Conservation (phyloP, 805 yeast species). For the Ogataea populi-albae region DNA sequence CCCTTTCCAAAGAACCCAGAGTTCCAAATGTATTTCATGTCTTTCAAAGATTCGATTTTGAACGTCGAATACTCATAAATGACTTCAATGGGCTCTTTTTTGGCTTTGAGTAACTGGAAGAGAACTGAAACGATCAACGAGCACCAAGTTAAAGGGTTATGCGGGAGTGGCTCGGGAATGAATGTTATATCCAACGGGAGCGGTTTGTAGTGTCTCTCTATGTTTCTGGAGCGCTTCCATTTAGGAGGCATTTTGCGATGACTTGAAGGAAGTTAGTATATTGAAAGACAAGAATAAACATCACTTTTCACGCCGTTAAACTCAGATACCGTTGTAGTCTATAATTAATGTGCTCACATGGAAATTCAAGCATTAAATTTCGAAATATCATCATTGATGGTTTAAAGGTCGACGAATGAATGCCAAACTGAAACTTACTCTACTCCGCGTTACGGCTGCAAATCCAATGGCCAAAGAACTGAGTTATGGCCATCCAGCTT, state of each 20-base stretch:
- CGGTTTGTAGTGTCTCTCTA: conserved; percentile 27
- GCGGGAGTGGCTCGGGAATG: conserved; percentile 40
- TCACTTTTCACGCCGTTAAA: no score
- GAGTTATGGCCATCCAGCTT: no score
- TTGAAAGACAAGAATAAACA: no score
- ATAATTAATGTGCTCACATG: conserved; percentile 26
- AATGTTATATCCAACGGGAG: conserved; percentile 38
- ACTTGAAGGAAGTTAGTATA: background rate
- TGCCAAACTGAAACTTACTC: no score
- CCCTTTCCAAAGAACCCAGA: conserved; percentile 96
- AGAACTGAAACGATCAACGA: conserved; percentile 30
- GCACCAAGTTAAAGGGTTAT: conserved; percentile 48
- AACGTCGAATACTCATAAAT: conserved; percentile 27
- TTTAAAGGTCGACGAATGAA: no score
- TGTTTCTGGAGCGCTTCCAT: conserved; percentile 4
- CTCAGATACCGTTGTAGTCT: conserved; percentile 41
- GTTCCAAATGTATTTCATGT: conserved; percentile 65
- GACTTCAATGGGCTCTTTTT: conserved; percentile 5
- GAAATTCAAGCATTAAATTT: conserved; percentile 23
- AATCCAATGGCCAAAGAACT: no score
- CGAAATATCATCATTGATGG: conserved; percentile 7
- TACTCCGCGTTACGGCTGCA: no score
- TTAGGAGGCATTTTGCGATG: conserved; percentile 9
- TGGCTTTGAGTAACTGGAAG: conserved; percentile 6
- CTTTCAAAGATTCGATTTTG: conserved; percentile 40